Evolutionary conservation across 2,329 filamentous ascomycete genomes (phyloP).

Genomic region (Penicillium verrucosum): DNA sequence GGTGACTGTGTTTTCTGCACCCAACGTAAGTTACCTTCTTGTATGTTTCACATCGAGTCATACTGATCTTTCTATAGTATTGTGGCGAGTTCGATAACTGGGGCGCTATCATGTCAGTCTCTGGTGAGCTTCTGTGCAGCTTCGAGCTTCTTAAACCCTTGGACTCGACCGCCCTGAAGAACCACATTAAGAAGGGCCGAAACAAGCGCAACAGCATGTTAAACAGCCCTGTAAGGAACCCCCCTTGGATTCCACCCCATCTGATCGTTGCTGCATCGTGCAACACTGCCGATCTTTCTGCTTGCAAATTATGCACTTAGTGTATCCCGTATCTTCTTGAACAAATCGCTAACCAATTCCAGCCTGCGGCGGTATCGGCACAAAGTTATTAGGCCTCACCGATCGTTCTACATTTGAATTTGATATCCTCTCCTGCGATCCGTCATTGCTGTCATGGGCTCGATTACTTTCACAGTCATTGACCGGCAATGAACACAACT

Average conservation of each 20-base stretch:
- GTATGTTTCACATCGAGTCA: slow-evolving; percentile 13
- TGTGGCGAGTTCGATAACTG: slow-evolving; percentile 99
- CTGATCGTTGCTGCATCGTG: slow-evolving; percentile 18
- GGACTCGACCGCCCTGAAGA: slow-evolving; percentile 94
- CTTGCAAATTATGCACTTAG: neutral
- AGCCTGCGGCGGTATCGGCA: slow-evolving; percentile 46
- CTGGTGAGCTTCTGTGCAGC: slow-evolving; percentile 86
- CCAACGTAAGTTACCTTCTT: slow-evolving; percentile 67
- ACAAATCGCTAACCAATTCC: slow-evolving; percentile 18
- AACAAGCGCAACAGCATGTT: slow-evolving; percentile 93
- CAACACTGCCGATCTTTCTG: slow-evolving; percentile 21
- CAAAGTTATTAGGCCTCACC: slow-evolving; percentile 40
- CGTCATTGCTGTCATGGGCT: slow-evolving; percentile 9
- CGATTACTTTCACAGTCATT: slow-evolving; percentile 1
- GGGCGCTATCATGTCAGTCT: slow-evolving; percentile 98
- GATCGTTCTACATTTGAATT: slow-evolving; percentile 3
- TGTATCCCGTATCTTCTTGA: neutral
- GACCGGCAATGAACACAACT: neutral
- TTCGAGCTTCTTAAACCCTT: slow-evolving; percentile 96
- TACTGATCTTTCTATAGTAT: slow-evolving; percentile 58
- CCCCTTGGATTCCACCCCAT: slow-evolving; percentile 21
- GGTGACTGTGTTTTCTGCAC: slow-evolving; percentile 95
- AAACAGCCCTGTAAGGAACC: slow-evolving; percentile 80
- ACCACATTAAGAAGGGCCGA: slow-evolving; percentile 96
- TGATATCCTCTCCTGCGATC: slow-evolving; percentile 9